A percentile compares a stretch with the other conserved stretches of the same genome.
Conservation (phyloP, 495 filamentous ascomycete species). For the Hyaloscypha variabilis region DNA sequence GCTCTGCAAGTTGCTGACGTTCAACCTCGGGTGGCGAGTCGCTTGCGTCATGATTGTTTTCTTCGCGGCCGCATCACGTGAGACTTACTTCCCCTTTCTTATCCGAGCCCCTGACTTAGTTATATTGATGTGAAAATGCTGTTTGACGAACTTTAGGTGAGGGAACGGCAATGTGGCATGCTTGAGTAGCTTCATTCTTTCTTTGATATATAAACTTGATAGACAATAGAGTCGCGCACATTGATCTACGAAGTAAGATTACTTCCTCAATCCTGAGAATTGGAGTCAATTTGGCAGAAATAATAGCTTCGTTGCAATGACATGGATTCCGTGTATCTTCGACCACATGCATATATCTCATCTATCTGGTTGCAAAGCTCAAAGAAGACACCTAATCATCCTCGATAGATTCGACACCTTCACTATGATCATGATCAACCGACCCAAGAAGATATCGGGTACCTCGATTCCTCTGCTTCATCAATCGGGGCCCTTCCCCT, state of each 20-base stretch:
- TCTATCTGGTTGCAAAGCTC: not conserved
- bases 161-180: no score
- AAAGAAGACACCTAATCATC: constrained; percentile 20
- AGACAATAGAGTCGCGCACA: no score
- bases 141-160: no score
- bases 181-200: no score
- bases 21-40: constrained; percentile 9
- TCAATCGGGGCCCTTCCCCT: not conserved
- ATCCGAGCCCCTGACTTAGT: not conserved
- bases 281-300: not conserved
- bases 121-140: no score
- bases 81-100: not conserved
- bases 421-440: not conserved
- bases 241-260: no score
- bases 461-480: constrained; percentile 10
- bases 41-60: constrained; percentile 24
- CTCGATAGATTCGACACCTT: constrained; percentile 21
- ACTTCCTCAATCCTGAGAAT: not conserved
- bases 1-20: constrained; percentile 2
- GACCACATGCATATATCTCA: not conserved
- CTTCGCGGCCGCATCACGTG: constrained; percentile 10
- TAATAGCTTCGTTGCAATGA: not conserved
- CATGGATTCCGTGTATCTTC: not conserved
- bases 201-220: no score
- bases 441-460: constrained; percentile 1